These are phyloP conservation scores for Gliomastix tumulicola DNA, from an alignment of 2,329 filamentous ascomycete genomes.

Conservation along the genomic window DNA sequence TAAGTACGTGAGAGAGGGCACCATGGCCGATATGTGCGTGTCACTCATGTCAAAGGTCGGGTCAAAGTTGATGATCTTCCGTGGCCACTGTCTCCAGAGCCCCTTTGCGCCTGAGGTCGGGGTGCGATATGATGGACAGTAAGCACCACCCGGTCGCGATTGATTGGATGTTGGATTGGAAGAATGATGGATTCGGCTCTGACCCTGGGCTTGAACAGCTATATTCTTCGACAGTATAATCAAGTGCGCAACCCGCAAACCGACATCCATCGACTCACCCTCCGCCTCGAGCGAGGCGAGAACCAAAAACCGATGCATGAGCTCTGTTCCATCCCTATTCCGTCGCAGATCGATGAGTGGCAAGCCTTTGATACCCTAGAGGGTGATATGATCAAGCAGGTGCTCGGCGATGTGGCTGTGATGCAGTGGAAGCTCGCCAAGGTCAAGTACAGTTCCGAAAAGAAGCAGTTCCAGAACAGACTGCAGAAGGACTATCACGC, in stretches of 20 bases:
- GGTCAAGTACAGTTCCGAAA: conserved; percentile 17
- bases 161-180: too few relatives aligned
- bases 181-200: background rate
- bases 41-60: conserved; percentile 42
- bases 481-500: too few relatives aligned
- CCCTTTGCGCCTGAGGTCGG: conserved; percentile 43
- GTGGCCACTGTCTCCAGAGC: conserved; percentile 43
- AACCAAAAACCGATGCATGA: conserved; percentile 34
- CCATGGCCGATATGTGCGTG: conserved; percentile 36
- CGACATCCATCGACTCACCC: conserved; percentile 32
- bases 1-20: conserved; percentile 38
- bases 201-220: conserved; percentile 24
- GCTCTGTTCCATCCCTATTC: conserved; percentile 37
- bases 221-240: conserved; percentile 40
- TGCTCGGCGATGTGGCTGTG: conserved; percentile 29
- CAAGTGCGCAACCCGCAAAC: conserved; percentile 29
- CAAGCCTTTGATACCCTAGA: conserved; percentile 38
- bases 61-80: conserved; percentile 41
- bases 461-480: conserved; percentile 16
- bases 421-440: conserved; percentile 30
- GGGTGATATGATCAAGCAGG: conserved; percentile 29
- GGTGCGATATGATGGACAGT: conserved; percentile 52
- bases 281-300: conserved; percentile 36
- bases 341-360: conserved; percentile 53
- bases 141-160: too few relatives aligned